Evolutionary conservation across 2,329 filamentous ascomycete genomes (phyloP).

Genomic region (Cephalotrichum gorgonifer): DNA sequence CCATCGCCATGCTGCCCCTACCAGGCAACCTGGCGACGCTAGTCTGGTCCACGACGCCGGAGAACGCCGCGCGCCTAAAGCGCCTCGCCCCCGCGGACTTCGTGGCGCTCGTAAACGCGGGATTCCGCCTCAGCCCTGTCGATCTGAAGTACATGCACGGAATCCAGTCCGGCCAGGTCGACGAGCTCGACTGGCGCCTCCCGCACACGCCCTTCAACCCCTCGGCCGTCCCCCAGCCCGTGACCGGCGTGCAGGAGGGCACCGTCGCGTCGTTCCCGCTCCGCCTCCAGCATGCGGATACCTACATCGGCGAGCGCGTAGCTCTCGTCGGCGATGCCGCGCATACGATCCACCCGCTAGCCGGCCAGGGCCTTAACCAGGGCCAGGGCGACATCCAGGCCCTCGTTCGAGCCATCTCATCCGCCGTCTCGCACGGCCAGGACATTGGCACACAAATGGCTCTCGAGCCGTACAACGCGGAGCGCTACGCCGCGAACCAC

Average conservation of each 20-base stretch:
- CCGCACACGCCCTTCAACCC: conserved; percentile 53
- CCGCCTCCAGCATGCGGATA: conserved; percentile 84
- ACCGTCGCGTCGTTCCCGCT: conserved; percentile 85
- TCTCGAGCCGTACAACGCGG: conserved; percentile 70
- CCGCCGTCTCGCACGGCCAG: conserved; percentile 71
- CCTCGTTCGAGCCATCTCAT: conserved; percentile 63
- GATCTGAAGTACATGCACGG: conserved; percentile 80
- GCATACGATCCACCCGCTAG: conserved; percentile 89
- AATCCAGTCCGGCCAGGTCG: conserved; percentile 44
- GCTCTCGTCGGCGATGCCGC: conserved; percentile 91
- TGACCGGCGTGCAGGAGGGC: conserved; percentile 63
- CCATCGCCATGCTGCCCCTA: conserved; percentile 82
- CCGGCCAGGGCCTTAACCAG: conserved; percentile 88
- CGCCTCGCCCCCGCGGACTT: conserved; percentile 64
- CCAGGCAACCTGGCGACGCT: conserved; percentile 75
- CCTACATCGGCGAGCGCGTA: conserved; percentile 82
- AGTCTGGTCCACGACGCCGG: conserved; percentile 88
- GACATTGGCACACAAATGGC: conserved; percentile 73
- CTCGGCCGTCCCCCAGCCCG: conserved; percentile 51
- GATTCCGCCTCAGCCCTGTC: conserved; percentile 69
- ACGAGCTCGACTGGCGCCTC: conserved; percentile 78
- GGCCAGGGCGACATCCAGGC: conserved; percentile 82
- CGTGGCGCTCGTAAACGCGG: conserved; percentile 81
- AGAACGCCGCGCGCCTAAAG: conserved; percentile 71
- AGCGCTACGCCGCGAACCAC: conserved; percentile 75